Base-by-base conservation (phyloP, 176 grass and related monocot species). In the Typha latifolia region DNA sequence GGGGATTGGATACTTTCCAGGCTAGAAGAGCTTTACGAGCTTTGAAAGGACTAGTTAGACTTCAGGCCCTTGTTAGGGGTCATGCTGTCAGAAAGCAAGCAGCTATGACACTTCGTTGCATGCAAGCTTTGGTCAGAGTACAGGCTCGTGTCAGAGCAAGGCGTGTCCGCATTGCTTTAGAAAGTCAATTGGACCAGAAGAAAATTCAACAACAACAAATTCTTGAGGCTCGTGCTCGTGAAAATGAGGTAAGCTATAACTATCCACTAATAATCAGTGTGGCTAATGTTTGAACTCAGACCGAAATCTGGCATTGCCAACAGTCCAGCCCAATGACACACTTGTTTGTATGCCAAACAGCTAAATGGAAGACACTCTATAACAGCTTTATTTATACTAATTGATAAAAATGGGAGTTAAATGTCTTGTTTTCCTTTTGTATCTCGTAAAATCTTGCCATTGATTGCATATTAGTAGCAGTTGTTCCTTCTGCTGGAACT, bases 11-110 rank as follows among this genome's bases (percentile, higher is more conserved):
- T 76, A 52, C 62, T 77, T 73, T 91, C 78, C 64, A 97, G 88
- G 88, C 93, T 80, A 90, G 88, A 85, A 78, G 93, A 82, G 93
- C 93, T 24, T 83, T 87, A 20, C 76, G 88, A 71, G 88, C 88
- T 79, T 79, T 97, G 63, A 97, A 86, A 72, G 93, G 93, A 56
- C 51, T 97, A 20, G 88, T 97, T 62, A 97, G 88, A 79, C 81
- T 97, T 72, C 93, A 97, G 68, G 93, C 93, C 27, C 93, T 97
- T 70, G 93, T 89, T 71, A 89, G 93, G 73, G 93, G 93, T 70
- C 81, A 97, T 79, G 84, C 90, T 55, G 88, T 97, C 19, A 90
- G 93, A 92, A 97, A 97, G 75, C 93, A 97, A 82, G 93, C 93
- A 69, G 88, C 85, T 62, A 90, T 85, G 12, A 97, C 88, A 49